A percentile compares a stretch with the other conserved stretches of the same genome.
Evolutionary conservation across 78 protist genomes (phyloP).

Genomic region (Tieghemostelium lacteum): DNA sequence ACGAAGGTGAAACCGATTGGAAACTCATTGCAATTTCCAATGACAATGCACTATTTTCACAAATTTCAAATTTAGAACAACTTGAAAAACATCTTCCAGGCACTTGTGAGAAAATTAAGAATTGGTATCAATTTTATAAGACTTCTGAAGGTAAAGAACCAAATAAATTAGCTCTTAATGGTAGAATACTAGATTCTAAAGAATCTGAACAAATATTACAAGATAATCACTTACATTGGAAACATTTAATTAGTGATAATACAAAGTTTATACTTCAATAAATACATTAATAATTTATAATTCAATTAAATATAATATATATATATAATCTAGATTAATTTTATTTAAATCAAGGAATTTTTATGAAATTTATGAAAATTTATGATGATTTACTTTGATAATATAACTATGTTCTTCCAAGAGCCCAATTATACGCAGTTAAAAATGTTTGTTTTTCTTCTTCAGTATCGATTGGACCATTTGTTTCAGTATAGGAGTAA

Average conservation of each 20-base stretch:
- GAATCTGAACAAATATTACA: conserved; percentile 19
- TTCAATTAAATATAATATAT: too few species aligned
- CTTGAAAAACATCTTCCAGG: conserved; percentile 83
- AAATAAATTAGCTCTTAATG: conserved; percentile 87
- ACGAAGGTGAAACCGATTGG: conserved; percentile 96
- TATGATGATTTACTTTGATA: too few species aligned
- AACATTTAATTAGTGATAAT: conserved; percentile 10
- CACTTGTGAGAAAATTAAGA: conserved; percentile 61
- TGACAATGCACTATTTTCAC: conserved; percentile 78
- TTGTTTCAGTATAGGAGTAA: too few species aligned
- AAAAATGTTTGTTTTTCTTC: too few species aligned
- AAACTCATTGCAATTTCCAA: conserved; percentile 84
- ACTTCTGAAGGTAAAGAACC: conserved; percentile 94
- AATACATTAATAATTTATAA: too few species aligned
- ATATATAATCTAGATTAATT: neutral
- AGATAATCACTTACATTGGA: conserved; percentile 67
- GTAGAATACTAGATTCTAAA: conserved; percentile 10
- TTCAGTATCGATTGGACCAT: too few species aligned
- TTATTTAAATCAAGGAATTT: too few species aligned
- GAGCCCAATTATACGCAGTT: too few species aligned
- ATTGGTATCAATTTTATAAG: conserved; percentile 92
- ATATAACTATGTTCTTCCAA: too few species aligned
- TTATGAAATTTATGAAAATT: too few species aligned
- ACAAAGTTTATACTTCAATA: neutral
- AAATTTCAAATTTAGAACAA: conserved; percentile 75